Evolutionary conservation across 768 basidiomycete species (phyloP).

Genomic region (Amanita subjunquillea): DNA sequence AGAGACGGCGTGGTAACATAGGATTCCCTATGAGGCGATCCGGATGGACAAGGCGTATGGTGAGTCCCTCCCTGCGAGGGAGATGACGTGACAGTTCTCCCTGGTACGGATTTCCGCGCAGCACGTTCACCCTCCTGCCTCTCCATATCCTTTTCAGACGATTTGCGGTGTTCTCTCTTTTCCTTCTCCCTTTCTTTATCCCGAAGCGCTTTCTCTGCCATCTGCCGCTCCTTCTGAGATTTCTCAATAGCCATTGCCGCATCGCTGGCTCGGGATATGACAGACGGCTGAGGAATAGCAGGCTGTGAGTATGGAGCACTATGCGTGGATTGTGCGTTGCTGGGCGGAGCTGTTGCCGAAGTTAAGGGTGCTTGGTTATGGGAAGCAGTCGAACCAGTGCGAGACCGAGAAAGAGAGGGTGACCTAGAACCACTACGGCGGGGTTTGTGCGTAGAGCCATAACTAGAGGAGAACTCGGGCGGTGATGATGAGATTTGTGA

Average conservation of each 20-base stretch:
- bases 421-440: neutral
- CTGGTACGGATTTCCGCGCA: neutral
- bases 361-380: conserved; percentile 11
- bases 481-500: neutral
- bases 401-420: conserved; percentile 9
- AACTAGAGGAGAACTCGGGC: neutral
- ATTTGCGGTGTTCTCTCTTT: conserved; percentile 17
- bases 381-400: conserved; percentile 14
- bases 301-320: conserved; percentile 10
- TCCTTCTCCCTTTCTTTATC: conserved; percentile 5
- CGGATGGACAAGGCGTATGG: neutral
- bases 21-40: neutral
- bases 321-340: conserved; percentile 3
- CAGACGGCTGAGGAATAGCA: conserved; percentile 8
- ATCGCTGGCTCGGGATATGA: conserved; percentile 39
- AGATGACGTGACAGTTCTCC: neutral
- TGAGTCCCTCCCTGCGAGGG: neutral
- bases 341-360: conserved; percentile 8
- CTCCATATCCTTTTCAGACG: conserved; percentile 14
- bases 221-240: conserved; percentile 21
- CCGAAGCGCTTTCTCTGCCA: conserved; percentile 17
- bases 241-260: conserved; percentile 43
- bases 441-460: neutral
- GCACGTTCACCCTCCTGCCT: conserved; percentile 11
- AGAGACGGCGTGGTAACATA: neutral